Conservation (phyloP, 1,139 yeast species). For the Blastobotrys elegans region DNA sequence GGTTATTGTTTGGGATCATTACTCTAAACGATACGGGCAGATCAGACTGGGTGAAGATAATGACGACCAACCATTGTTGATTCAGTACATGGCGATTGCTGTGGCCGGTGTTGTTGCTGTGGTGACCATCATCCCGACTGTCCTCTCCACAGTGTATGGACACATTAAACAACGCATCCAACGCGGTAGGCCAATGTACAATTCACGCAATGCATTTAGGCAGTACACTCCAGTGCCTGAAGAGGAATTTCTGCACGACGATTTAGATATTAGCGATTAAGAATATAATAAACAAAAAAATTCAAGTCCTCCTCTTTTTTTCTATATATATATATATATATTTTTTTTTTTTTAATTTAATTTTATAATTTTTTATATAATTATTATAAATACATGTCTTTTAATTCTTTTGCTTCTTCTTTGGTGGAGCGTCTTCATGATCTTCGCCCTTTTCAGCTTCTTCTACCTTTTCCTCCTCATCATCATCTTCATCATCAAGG, state of each 20-base stretch:
- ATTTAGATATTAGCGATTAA: constrained; percentile 23
- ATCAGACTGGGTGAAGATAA: constrained; percentile 80
- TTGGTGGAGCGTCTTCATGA: constrained; percentile 24
- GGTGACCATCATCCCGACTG: constrained; percentile 30
- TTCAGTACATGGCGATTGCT: constrained; percentile 27
- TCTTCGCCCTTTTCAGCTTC: constrained; percentile 17
- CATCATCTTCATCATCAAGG: constrained; percentile 29
- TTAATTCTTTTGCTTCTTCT: constrained; percentile 23
- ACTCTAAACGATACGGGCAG: constrained; percentile 77
- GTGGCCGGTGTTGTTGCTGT: constrained; percentile 34
- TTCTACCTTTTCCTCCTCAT: constrained; percentile 26
- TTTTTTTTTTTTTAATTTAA: constrained; percentile 22
- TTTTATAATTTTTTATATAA: constrained; percentile 7
- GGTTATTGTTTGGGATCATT: constrained; percentile 76
- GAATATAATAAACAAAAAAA: too few species aligned
- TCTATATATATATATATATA: background rate
- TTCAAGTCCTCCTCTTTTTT: too few species aligned
- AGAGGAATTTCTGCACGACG: constrained; percentile 27
- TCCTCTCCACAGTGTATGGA: constrained; percentile 15
- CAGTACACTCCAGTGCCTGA: constrained; percentile 27
- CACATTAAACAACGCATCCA: constrained; percentile 13
- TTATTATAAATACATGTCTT: background rate
- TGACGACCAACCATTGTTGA: constrained; percentile 24
- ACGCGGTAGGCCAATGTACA: constrained; percentile 17
- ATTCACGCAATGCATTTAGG: constrained; percentile 26